These are phyloP conservation scores for Rhizopus delemar DNA, from an alignment of 371 early-diverging fungal species.

Conservation along the genomic window DNA sequence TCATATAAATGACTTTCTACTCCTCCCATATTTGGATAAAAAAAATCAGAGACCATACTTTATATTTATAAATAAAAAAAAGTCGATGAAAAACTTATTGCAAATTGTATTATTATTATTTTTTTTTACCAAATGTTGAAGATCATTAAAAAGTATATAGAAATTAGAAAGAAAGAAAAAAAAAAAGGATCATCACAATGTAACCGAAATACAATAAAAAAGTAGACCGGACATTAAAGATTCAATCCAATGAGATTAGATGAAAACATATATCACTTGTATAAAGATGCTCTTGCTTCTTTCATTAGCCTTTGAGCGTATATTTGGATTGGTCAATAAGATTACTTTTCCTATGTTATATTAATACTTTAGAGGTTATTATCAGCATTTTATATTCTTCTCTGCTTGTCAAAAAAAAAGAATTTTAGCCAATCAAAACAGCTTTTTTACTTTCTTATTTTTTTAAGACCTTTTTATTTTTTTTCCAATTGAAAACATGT, in stretches of 20 bases:
- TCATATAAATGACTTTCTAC: slow-evolving; percentile 97
- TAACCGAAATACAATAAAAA: too few relatives aligned
- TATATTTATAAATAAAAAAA: background rate
- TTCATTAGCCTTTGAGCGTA: too few relatives aligned
- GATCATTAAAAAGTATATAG: background rate
- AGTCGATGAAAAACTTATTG: background rate
- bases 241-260: too few relatives aligned
- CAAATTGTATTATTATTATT: background rate
- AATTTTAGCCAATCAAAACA: background rate
- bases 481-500: slow-evolving; percentile 11
- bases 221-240: too few relatives aligned
- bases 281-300: too few relatives aligned
- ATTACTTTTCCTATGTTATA: too few relatives aligned
- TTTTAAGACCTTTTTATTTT: too few relatives aligned
- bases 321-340: too few relatives aligned
- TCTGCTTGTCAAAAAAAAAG: background rate
- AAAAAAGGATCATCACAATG: too few relatives aligned
- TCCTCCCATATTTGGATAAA: slow-evolving; percentile 98
- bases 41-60: slow-evolving; percentile 96
- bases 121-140: slow-evolving; percentile 12
- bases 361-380: too few relatives aligned
- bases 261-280: too few relatives aligned
- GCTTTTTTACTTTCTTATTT: background rate
- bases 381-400: too few relatives aligned
- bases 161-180: background rate